phyloP scores from a whole-genome alignment of 1,284 basidiomycete species.

The Fomitopsis schrenkii region DNA sequence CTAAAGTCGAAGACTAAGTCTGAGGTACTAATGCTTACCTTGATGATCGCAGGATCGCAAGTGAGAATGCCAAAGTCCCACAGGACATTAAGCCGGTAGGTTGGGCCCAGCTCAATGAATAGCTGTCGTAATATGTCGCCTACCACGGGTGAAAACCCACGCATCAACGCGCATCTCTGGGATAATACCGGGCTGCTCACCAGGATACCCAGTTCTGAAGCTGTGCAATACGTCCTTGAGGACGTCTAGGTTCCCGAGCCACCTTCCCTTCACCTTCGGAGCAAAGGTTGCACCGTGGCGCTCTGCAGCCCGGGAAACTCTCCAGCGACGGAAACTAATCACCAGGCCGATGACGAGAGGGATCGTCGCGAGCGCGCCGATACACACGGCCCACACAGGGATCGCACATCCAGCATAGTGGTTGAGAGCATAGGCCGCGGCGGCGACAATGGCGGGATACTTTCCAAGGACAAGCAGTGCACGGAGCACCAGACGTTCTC shows the following conservation, averaged over 20 bases:
- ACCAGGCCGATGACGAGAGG: not conserved
- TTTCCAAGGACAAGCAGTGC: not conserved
- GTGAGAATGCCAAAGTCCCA: conserved; percentile 17
- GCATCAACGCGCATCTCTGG: not conserved
- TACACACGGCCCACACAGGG: conserved; percentile 7
- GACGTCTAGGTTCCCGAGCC: conserved; percentile 10
- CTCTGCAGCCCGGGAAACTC: conserved; percentile 6
- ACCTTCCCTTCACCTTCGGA: conserved; percentile 8
- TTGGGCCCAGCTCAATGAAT: conserved; percentile 12
- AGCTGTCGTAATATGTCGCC: conserved; percentile 16
- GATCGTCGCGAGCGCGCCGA: not conserved
- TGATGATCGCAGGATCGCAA: conserved; percentile 18
- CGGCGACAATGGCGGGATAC: not conserved
- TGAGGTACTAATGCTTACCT: conserved; percentile 10
- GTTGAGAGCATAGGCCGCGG: not conserved
- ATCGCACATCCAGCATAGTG: not conserved
- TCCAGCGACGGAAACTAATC: conserved; percentile 1
- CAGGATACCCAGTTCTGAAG: conserved; percentile 11
- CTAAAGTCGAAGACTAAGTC: not conserved
- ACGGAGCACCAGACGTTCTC: not conserved
- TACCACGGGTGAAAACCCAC: not conserved
- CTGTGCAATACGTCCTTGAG: conserved; percentile 3
- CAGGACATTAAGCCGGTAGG: conserved; percentile 13
- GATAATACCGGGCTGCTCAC: conserved; percentile 5
- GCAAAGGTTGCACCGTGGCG: conserved; percentile 11